These are phyloP conservation scores for Lichtheimia hyalospora DNA, from an alignment of 371 early-diverging fungal species.

Conservation along the genomic window DNA sequence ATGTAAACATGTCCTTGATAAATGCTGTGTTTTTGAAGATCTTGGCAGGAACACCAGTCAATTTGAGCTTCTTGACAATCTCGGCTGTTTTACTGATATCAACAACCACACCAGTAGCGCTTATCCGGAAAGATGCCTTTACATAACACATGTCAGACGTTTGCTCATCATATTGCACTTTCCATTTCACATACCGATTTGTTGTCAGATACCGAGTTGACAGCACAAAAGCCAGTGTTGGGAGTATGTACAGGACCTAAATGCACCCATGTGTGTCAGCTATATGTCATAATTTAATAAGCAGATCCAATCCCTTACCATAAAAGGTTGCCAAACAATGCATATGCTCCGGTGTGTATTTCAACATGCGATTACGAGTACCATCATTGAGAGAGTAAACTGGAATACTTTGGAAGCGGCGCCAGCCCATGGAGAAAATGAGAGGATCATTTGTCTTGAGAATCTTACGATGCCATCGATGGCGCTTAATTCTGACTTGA, in stretches of 20 bases:
- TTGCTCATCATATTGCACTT: no score
- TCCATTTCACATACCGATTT: constrained; percentile 46
- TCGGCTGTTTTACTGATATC: constrained; percentile 90
- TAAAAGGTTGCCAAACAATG: constrained; percentile 96
- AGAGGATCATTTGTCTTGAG: constrained; percentile 98
- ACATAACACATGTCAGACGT: no score
- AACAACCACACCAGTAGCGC: constrained; percentile 92
- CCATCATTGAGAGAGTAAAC: constrained; percentile 93
- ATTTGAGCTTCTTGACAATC: constrained; percentile 98
- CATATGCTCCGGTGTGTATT: constrained; percentile 99
- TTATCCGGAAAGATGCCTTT: constrained; percentile 86
- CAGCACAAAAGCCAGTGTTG: constrained; percentile 95
- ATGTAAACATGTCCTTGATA: constrained; percentile 99
- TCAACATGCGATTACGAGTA: constrained; percentile 95
- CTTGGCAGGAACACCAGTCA: constrained; percentile 94
- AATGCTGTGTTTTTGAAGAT: constrained; percentile 99
- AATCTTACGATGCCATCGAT: constrained; percentile 96
- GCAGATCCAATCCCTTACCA: constrained; percentile 47
- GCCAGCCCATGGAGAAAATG: constrained; percentile 98
- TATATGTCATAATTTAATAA: no score
- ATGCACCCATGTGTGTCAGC: not conserved
- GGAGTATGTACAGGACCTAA: constrained; percentile 84
- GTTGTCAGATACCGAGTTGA: constrained; percentile 75
- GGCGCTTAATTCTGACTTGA: constrained; percentile 95
- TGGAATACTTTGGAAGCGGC: constrained; percentile 97